Base-by-base conservation (phyloP, 2,329 filamentous ascomycete genomes). In the Coleophoma cylindrospora region DNA sequence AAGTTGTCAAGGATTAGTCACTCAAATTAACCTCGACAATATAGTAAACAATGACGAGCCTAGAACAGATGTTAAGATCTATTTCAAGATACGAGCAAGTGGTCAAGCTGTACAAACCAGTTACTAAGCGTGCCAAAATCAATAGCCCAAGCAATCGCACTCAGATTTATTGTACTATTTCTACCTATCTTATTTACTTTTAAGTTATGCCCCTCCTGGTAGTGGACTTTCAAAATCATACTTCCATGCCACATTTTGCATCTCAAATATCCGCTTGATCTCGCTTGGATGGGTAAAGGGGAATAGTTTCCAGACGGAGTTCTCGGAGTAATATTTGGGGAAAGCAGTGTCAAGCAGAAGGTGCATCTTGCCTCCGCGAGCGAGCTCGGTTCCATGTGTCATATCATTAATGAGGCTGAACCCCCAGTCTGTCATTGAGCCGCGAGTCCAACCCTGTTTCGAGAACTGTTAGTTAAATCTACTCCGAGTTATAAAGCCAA, bases 291-390 rank as follows among this genome's bases (percentile, higher is more conserved):
- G 82, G 1, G 78, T 81, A 63, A 83, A 76, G 44, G 50, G 50
- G 37, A 44, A 7, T 64, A 91, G 87, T 0, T 85, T 87, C 55
- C 91, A 92, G 47, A 90, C 81, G 1, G 86, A 89, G 70, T 92
- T 84, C 17, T 76, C 68, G 63, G 79, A 80, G 75, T 90, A 91
- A 69, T 89, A 84, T 57, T 86, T 76, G 1, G 89, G 89, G 74
- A 94, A 89, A 1, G 87, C 86, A 6, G 84, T 79, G 34, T 87
- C 72, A 64, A 90, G 85, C 27, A 94, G 77, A 72, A 91, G 92
- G 74, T 91, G 90, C 69, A 91, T 89, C 15, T 89, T 80, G 57
- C 87, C 91, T 47, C 89, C 89, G 62, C 37, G 91, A 84, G 68
- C 91, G 87, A 57, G 91, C 68, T 52, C 13, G 6, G 11, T n/a